Base-by-base conservation (phyloP, 2,329 filamentous ascomycete species). In the Fusarium lateritium region DNA sequence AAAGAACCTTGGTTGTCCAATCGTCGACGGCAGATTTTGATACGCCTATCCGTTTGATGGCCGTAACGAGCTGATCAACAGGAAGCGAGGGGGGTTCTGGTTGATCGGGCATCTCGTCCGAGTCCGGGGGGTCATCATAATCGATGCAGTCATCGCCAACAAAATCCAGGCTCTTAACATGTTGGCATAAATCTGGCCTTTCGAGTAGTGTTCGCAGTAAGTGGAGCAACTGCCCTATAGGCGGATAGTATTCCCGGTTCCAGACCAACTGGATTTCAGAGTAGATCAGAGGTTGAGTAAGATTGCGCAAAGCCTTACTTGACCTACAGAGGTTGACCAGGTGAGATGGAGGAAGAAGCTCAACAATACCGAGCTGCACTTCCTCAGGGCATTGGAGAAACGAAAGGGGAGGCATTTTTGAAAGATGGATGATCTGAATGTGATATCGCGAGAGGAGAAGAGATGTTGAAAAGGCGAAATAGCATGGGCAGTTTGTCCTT, bases 191-290 rank as follows among this genome's bases (percentile, higher is more conserved):
- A 2, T 54, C 22, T 2, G 52, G 47, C 4, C 17, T 54, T 14
- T 24, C 15, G 2, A 62, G 43, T 1, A 65, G 14, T 7, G 36
- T 65, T 19, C 62, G 46, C 2, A 36, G 7, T 4, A 57, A 7
- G 1, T 34, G 15, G 1, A 57, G 28, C 5, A 15, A 9, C 21
- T 22, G 17, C 2, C 19, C 17, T 14, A 53, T 19, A 1, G 54
- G 54, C 3, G 46, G 14, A 17, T 52, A 6, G 2, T 15, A 52
- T 4, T 15, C 6, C 6, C 46, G 31, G 0, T 3, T 7, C 54
- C 54, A 57, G 2, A n/a, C 8, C 17, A 44, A 24, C 15, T 44
- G 39, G 21, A 53, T 8, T 8, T 26, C 7, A 7, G 26, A 56
- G 13, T 44, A 57, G 4, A 57, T 1, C 4, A 57, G 10, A n/a